A percentile compares a stretch with the other conserved stretches of the same genome.
phyloP scores from a whole-genome alignment of 2,329 filamentous ascomycete species.

The Apiospora phragmitis region DNA sequence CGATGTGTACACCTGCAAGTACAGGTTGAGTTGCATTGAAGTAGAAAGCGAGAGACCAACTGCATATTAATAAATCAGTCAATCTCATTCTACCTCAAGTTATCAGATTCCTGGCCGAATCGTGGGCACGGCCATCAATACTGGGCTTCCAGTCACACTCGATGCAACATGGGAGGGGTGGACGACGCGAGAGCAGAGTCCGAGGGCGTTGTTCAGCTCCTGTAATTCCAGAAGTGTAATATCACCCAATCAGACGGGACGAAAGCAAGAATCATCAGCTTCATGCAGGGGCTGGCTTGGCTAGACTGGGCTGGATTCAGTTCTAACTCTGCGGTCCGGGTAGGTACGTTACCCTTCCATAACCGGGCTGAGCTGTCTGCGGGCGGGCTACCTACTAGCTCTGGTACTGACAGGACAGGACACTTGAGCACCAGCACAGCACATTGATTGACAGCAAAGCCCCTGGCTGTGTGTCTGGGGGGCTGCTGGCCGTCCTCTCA shows the following conservation, averaged over 20 bases:
- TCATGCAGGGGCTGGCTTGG: background rate
- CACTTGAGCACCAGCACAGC: too few relatives aligned
- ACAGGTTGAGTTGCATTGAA: background rate
- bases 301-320: background rate
- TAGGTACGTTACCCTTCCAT: background rate
- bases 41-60: background rate
- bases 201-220: background rate
- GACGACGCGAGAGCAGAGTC: background rate
- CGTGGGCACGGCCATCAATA: background rate
- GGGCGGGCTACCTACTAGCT: background rate
- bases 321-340: background rate
- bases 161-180: background rate
- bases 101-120: background rate
- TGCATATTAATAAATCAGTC: background rate
- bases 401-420: background rate
- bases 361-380: background rate
- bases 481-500: background rate
- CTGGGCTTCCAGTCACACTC: background rate
- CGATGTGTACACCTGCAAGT: background rate
- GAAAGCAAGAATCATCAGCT: slow-evolving; percentile 1
- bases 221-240: background rate
- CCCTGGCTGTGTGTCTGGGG: background rate
- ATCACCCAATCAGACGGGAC: background rate
- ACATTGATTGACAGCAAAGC: background rate
- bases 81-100: background rate